These are phyloP conservation scores for Ophiostoma ips DNA, from an alignment of 2,329 filamentous ascomycete genomes.

Conservation along the genomic window DNA sequence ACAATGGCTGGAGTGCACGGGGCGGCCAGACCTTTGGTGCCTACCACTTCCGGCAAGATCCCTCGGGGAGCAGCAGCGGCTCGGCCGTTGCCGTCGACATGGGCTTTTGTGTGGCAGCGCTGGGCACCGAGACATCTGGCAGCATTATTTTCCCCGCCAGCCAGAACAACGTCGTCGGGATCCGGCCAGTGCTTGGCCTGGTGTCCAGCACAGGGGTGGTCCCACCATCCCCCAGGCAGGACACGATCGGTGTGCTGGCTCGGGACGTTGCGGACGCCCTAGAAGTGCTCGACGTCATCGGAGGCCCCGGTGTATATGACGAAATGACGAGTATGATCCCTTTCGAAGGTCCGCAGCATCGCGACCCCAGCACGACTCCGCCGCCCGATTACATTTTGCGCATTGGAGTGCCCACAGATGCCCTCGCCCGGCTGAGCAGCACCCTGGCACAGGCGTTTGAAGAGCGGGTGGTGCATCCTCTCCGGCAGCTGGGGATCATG, in stretches of 20 bases:
- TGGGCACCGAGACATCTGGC: constrained; percentile 53
- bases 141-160: constrained; percentile 44
- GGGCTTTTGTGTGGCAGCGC: constrained; percentile 41
- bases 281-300: constrained; percentile 47
- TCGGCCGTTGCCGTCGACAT: constrained; percentile 45
- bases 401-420: constrained; percentile 50
- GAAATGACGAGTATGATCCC: constrained; percentile 52
- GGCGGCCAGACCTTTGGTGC: constrained; percentile 12
- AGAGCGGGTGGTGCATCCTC: constrained; percentile 30
- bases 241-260: constrained; percentile 52
- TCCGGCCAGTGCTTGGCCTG: constrained; percentile 54
- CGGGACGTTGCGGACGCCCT: constrained; percentile 52
- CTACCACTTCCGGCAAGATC: constrained; percentile 18
- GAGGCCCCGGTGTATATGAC: constrained; percentile 46
- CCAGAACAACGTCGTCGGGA: constrained; percentile 49
- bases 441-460: constrained; percentile 41
- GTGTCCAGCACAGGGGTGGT: constrained; percentile 50
- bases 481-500: constrained; percentile 43
- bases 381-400: no score
- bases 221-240: constrained; percentile 49
- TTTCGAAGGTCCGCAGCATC: constrained; percentile 33
- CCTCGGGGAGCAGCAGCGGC: constrained; percentile 46
- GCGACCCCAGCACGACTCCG: constrained; percentile 29
- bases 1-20: constrained; percentile 13
- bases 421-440: constrained; percentile 29